Evolutionary conservation across 768 basidiomycete genomes (phyloP), one percentile per base, ranked within the genome.

Genomic region (Lactarius sanguifluus): DNA sequence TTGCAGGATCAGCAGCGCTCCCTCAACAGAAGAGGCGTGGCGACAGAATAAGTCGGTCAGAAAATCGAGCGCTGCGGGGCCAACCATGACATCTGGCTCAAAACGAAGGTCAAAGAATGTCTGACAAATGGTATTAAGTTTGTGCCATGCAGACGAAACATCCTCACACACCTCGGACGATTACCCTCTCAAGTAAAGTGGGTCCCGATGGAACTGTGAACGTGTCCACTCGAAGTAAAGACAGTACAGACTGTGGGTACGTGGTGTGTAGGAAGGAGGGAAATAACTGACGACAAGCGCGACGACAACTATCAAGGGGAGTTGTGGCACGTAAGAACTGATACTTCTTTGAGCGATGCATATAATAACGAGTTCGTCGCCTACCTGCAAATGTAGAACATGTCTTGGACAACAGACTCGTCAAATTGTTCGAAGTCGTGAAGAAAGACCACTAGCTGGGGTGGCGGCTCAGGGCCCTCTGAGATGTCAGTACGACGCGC

Each of bases 391-490:
- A 92, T 86, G 61, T 88, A 82, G 50, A 91, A 84, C 20, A 91
- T 71, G 70, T 92, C 90, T 71, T 88, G 85, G 57, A 92, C 74
- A 2, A 92, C 80, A 2, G 69, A 62, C 0, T 83, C 76, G 63
- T 90, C 89, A 58, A 90, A 84, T 72, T 86, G 84, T 71, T 92
- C 91, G 69, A 93, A 91, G 64, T 90, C 87, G 64, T 91, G 89
- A 25, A 92, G 71, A 15, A 92, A 71, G 10, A 89, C 78, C 28
- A 87, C 79, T 3, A 92, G 80, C 43, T 80, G 81, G 13, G 72
- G 75, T 5, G 70, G 66, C 1, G 67, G 20, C 13, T 72, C 67
- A 67, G 72, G 61, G 32, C 62, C 64, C 45, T 68, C 67, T 68
- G 47, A 66, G 34, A 57, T 58, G 61, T 62, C 64, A 38, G 61